Percentiles rank a stretch among this genome's conserved stretches.
These are phyloP conservation scores for Azolla pinnata DNA, from an alignment of 75 land plant species.

Conservation along the genomic window DNA sequence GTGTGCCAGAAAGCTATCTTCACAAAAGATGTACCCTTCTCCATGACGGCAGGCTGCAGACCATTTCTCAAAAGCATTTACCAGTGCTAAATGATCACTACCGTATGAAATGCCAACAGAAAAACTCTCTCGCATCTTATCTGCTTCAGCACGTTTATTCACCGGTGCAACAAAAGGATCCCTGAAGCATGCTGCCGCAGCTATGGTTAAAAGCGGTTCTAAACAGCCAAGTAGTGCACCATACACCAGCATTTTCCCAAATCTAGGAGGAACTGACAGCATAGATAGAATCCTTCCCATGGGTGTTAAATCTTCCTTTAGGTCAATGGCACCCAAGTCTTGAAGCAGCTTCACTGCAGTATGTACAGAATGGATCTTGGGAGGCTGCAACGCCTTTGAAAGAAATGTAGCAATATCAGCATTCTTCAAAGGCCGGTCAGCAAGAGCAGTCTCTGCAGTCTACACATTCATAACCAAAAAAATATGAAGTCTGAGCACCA, in stretches of 20 bases:
- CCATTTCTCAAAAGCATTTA: slow-evolving; percentile 23
- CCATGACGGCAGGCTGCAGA: slow-evolving; percentile 6
- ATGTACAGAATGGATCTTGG: slow-evolving; percentile 8
- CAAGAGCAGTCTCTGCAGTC: slow-evolving; percentile 2
- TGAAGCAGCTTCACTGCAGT: slow-evolving; percentile 17
- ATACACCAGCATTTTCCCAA: slow-evolving; percentile 25
- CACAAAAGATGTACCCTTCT: slow-evolving; percentile 19
- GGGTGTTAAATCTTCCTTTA: slow-evolving; percentile 13
- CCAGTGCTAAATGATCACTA: slow-evolving; percentile 24
- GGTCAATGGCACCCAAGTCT: slow-evolving; percentile 24
- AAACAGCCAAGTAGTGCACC: slow-evolving; percentile 22
- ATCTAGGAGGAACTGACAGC: slow-evolving; percentile 20
- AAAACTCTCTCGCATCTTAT: slow-evolving; percentile 16
- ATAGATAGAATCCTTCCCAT: slow-evolving; percentile 16
- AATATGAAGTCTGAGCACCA: no score
- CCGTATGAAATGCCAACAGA: slow-evolving; percentile 14
- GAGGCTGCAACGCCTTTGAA: slow-evolving; percentile 22
- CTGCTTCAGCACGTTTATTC: slow-evolving; percentile 13
- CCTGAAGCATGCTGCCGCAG: slow-evolving; percentile 21
- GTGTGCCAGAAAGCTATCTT: slow-evolving; percentile 13
- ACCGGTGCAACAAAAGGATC: slow-evolving; percentile 25
- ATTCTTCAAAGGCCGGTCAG: not conserved
- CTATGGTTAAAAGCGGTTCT: slow-evolving; percentile 21
- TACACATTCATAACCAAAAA: no score
- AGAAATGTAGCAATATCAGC: slow-evolving; percentile 16